Evolutionary conservation across 495 filamentous ascomycete genomes (phyloP).

Genomic region (Parathielavia hyrcaniae): DNA sequence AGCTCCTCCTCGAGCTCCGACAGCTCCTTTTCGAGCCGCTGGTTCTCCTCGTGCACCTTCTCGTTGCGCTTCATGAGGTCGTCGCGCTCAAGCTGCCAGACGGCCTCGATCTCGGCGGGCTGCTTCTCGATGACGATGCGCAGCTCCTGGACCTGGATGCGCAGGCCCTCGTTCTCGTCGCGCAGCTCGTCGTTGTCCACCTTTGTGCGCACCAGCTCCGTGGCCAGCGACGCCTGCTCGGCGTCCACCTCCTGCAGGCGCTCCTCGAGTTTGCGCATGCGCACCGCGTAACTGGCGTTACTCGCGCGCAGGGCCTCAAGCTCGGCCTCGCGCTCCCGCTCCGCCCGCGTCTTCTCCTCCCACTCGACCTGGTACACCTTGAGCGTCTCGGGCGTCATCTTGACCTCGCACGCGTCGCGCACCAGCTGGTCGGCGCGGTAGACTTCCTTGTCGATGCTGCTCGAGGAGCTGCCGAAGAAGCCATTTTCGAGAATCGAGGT

Average conservation of each 20-base stretch:
- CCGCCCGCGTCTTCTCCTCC: conserved; percentile 74
- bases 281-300: conserved; percentile 56
- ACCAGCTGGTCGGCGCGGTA: conserved; percentile 93
- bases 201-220: conserved; percentile 82
- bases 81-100: conserved; percentile 80
- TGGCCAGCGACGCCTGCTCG: conserved; percentile 89
- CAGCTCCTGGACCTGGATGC: conserved; percentile 74
- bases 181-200: conserved; percentile 85
- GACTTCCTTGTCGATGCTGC: conserved; percentile 82
- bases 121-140: conserved; percentile 81
- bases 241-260: conserved; percentile 81
- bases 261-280: conserved; percentile 78
- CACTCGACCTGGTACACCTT: conserved; percentile 78
- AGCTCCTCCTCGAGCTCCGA: conserved; percentile 90
- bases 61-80: conserved; percentile 85
- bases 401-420: conserved; percentile 85
- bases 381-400: conserved; percentile 73
- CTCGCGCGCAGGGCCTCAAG: conserved; percentile 65
- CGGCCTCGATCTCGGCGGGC: conserved; percentile 77
- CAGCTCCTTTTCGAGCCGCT: conserved; percentile 80
- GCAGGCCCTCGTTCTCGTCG: conserved; percentile 81
- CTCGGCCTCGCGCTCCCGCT: conserved; percentile 77
- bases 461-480: conserved; percentile 87
- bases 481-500: conserved; percentile 88
- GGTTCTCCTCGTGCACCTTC: conserved; percentile 92